phyloP scores from a whole-genome alignment of 768 basidiomycete species.

The Lyophyllum shimeji region DNA sequence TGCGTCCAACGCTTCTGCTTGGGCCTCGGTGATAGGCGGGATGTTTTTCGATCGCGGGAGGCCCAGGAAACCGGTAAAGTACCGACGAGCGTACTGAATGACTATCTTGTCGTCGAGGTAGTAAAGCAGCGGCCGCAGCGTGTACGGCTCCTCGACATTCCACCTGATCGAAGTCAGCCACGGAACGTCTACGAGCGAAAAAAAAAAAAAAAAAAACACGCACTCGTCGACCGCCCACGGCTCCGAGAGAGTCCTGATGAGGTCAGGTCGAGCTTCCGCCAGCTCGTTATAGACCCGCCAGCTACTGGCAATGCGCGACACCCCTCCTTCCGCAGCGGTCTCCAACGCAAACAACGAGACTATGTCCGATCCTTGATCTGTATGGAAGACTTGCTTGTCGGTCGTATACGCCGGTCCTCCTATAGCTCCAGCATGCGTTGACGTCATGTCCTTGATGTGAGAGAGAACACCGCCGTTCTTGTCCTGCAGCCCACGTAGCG shows the following conservation, averaged over 20 bases:
- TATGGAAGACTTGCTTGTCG: slow-evolving; percentile 26
- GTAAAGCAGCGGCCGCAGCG: slow-evolving; percentile 38
- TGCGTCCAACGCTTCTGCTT: slow-evolving; percentile 46
- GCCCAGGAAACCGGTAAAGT: slow-evolving; percentile 36
- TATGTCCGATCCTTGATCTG: slow-evolving; percentile 20
- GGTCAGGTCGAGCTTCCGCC: slow-evolving; percentile 42
- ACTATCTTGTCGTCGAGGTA: slow-evolving; percentile 37
- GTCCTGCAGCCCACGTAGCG: slow-evolving; percentile 21
- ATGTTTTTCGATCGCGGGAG: slow-evolving; percentile 34
- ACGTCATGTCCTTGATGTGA: slow-evolving; percentile 24
- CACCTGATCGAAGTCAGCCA: slow-evolving; percentile 27
- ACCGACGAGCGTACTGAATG: slow-evolving; percentile 46
- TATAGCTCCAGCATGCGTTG: slow-evolving; percentile 15
- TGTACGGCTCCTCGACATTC: slow-evolving; percentile 32
- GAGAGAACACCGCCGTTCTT: slow-evolving; percentile 10
- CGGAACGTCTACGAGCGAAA: too few species aligned
- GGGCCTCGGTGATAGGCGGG: slow-evolving; percentile 48
- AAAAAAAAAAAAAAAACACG: background rate
- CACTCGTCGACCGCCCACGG: slow-evolving; percentile 44
- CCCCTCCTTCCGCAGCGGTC: slow-evolving; percentile 42
- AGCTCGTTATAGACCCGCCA: slow-evolving; percentile 47
- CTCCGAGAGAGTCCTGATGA: slow-evolving; percentile 40
- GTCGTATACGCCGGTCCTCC: slow-evolving; percentile 25
- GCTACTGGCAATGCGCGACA: slow-evolving; percentile 44
- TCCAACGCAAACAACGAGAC: slow-evolving; percentile 39